Conservation (phyloP, 2,329 filamentous ascomycete genomes). For the Dothideomycetes sp. region DNA sequence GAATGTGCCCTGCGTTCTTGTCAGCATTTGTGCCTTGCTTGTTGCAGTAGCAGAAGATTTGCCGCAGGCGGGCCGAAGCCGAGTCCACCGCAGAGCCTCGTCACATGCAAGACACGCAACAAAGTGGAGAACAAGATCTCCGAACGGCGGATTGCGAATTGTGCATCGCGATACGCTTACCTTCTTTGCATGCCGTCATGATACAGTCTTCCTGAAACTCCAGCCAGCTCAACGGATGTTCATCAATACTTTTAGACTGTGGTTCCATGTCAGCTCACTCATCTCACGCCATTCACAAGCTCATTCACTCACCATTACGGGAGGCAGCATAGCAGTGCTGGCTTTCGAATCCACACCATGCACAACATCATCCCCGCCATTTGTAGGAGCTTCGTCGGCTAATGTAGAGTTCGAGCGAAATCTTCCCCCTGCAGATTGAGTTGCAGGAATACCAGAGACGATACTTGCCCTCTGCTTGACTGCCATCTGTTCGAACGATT, state of each 20-base stretch:
- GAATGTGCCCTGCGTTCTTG: slow-evolving; percentile 51
- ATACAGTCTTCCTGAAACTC: slow-evolving; percentile 92
- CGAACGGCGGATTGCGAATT: slow-evolving; percentile 4
- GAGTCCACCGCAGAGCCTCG: not conserved
- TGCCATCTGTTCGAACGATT: slow-evolving; percentile 20
- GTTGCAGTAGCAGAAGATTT: not conserved
- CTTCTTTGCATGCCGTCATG: slow-evolving; percentile 81
- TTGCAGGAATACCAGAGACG: slow-evolving; percentile 46
- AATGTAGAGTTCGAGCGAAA: slow-evolving; percentile 61
- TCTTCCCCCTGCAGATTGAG: slow-evolving; percentile 47
- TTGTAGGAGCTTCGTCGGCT: slow-evolving; percentile 29
- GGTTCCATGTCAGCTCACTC: slow-evolving; percentile 11
- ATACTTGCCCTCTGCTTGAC: slow-evolving; percentile 46
- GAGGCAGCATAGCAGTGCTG: slow-evolving; percentile 74
- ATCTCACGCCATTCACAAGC: not conserved
- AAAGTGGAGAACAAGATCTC: slow-evolving; percentile 1
- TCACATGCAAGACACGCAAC: slow-evolving; percentile 5
- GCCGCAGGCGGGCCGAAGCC: slow-evolving; percentile 1
- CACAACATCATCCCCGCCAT: slow-evolving; percentile 43
- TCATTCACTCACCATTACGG: slow-evolving; percentile 60
- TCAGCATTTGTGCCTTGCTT: too few species aligned
- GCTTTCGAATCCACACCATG: slow-evolving; percentile 80
- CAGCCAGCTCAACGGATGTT: slow-evolving; percentile 79
- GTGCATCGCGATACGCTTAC: slow-evolving; percentile 40
- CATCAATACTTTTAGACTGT: slow-evolving; percentile 72